phyloP scores from a whole-genome alignment of 495 filamentous ascomycete species.

The Hypoxylon cercidicola region DNA sequence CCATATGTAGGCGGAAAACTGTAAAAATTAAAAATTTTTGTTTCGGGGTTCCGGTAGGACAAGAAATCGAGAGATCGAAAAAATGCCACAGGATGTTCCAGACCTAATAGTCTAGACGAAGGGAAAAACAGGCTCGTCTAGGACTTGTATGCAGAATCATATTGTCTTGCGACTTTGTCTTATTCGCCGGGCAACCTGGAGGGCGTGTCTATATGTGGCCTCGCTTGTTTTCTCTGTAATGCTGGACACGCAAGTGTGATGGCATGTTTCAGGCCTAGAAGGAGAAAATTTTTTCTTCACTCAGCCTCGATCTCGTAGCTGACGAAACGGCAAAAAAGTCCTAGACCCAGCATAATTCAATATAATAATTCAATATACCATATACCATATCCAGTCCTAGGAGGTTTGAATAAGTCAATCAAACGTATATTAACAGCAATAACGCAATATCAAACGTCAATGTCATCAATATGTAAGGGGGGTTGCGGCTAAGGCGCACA shows the following conservation, averaged over 20 bases:
- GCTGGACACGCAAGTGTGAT: constrained; percentile 33
- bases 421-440: constrained; percentile 33
- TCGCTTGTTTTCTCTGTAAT: constrained; percentile 33
- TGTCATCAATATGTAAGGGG: constrained; percentile 13
- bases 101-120: constrained; percentile 30
- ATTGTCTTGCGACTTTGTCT: constrained; percentile 39
- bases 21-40: constrained; percentile 11
- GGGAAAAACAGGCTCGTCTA: constrained; percentile 13
- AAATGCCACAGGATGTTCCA: constrained; percentile 42
- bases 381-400: neutral
- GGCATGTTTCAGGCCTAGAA: constrained; percentile 38
- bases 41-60: constrained; percentile 37
- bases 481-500: constrained; percentile 39
- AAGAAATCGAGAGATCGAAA: constrained; percentile 39
- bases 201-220: constrained; percentile 34
- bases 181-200: constrained; percentile 30
- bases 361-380: neutral
- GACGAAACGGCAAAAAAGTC: constrained; percentile 14
- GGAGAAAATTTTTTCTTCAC: constrained; percentile 30
- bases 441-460: constrained; percentile 12
- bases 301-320: constrained; percentile 38
- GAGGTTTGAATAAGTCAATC: constrained; percentile 25
- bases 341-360: constrained; percentile 28
- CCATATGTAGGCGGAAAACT: constrained; percentile 31
- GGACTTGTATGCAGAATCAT: constrained; percentile 36